Conservation (phyloP, 345 rosid species). For the Kandelia obovata region DNA sequence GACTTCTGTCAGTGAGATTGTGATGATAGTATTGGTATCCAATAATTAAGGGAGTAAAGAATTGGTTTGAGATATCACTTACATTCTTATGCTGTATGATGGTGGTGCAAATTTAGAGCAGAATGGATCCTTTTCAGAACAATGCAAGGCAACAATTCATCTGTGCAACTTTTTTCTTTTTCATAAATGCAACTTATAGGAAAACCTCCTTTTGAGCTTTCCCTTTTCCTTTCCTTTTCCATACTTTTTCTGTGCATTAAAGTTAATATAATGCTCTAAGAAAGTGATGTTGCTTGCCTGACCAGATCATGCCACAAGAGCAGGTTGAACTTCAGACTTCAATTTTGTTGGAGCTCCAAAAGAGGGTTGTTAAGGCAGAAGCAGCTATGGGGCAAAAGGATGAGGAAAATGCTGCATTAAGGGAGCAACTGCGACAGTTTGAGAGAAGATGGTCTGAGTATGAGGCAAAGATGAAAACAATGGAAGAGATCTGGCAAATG, state of each 20-base stretch:
- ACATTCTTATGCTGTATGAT: too few species aligned
- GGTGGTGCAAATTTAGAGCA: too few species aligned
- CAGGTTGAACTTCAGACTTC: slow-evolving; percentile 54
- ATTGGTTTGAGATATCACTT: too few species aligned
- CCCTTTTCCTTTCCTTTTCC: not conserved
- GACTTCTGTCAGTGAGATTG: too few species aligned
- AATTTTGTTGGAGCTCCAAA: slow-evolving; percentile 65
- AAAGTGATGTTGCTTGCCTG: slow-evolving; percentile 10
- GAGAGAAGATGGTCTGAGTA: slow-evolving; percentile 76
- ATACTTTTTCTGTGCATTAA: not conserved
- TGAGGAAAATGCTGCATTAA: slow-evolving; percentile 69
- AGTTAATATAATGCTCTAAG: slow-evolving; percentile 9
- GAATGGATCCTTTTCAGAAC: too few species aligned
- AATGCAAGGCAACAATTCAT: too few species aligned
- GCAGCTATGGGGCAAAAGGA: slow-evolving; percentile 62
- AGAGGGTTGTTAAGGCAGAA: slow-evolving; percentile 68
- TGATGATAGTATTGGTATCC: too few species aligned
- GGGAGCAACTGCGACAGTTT: slow-evolving; percentile 63
- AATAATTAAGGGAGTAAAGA: too few species aligned
- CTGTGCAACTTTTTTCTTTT: too few species aligned
- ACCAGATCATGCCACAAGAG: slow-evolving; percentile 55
- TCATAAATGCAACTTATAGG: too few species aligned
- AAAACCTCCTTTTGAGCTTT: too few species aligned
- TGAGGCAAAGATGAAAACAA: slow-evolving; percentile 81
- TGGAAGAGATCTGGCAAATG: slow-evolving; percentile 94